These are phyloP conservation scores for Camelina laxa DNA, from an alignment of 345 rosid genomes.

Conservation along the genomic window DNA sequence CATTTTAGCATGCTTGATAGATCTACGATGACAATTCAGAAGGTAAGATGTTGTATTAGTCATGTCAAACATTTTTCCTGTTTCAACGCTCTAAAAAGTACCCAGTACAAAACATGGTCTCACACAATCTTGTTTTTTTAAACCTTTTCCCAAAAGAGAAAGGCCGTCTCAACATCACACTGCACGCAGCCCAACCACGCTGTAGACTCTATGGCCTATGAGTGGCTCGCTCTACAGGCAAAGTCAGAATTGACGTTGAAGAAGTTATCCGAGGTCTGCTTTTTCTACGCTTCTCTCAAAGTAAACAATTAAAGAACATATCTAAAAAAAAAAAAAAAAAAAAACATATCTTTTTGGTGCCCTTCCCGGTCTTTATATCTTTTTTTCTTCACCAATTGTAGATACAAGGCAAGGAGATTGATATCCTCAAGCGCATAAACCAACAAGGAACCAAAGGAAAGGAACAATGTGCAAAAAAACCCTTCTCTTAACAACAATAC, in stretches of 20 bases:
- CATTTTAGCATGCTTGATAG: conserved; percentile 27
- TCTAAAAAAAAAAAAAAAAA: too few species aligned
- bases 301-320: background rate
- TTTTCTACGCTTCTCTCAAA: conserved; percentile 25
- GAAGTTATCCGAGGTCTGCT: conserved; percentile 29
- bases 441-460: background rate
- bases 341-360: background rate
- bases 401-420: conserved; percentile 37
- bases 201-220: conserved; percentile 28
- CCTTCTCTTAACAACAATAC: conserved; percentile 1
- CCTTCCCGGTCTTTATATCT: background rate
- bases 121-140: conserved; percentile 17
- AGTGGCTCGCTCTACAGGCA: conserved; percentile 33
- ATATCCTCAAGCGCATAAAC: conserved; percentile 4
- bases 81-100: conserved; percentile 1
- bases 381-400: conserved; percentile 11
- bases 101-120: conserved; percentile 13
- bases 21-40: conserved; percentile 7
- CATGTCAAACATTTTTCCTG: background rate
- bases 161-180: conserved; percentile 38
- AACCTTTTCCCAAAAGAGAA: conserved; percentile 13
- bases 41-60: conserved; percentile 28
- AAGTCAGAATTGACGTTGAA: conserved; percentile 23
- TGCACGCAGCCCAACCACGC: conserved; percentile 38
- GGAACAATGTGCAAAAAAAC: conserved; percentile 4